Evolutionary conservation across 148 eudicot genomes (phyloP).

Genomic region (Chenopodium berlandieri): DNA sequence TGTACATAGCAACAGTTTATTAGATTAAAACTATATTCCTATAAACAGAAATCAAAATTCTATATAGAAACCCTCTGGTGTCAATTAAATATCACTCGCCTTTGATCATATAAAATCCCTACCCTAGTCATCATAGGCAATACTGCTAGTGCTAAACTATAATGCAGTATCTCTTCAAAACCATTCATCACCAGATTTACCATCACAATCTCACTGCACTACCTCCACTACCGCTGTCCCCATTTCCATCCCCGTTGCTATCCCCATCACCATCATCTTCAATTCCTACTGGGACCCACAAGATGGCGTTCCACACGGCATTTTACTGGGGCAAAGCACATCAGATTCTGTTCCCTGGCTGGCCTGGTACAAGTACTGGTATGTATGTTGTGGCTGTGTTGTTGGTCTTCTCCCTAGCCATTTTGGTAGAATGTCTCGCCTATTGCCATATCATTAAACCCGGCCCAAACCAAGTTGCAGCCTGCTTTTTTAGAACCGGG

Average conservation of each 20-base stretch:
- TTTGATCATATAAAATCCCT: conserved; percentile 1
- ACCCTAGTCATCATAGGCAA: neutral
- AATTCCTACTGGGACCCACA: conserved; percentile 10
- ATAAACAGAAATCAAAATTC: neutral
- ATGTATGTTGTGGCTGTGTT: conserved; percentile 63
- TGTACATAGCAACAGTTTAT: neutral
- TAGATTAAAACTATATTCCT: no score
- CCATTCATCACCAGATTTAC: conserved; percentile 17
- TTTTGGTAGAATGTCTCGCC: conserved; percentile 56
- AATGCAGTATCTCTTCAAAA: conserved; percentile 8
- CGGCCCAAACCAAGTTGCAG: conserved; percentile 42
- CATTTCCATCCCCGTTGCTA: neutral
- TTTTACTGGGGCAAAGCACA: conserved; percentile 71
- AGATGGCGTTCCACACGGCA: conserved; percentile 33
- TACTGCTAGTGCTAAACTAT: neutral
- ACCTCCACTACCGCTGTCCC: neutral
- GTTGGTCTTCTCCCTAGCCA: conserved; percentile 52
- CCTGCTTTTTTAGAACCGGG: conserved; percentile 44
- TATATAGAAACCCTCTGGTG: neutral
- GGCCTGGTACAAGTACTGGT: conserved; percentile 62
- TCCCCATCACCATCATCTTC: conserved; percentile 21
- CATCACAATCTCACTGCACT: conserved; percentile 11
- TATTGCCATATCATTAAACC: conserved; percentile 37
- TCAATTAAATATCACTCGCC: neutral
- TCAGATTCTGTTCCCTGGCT: conserved; percentile 55